Conservation (phyloP, 2,329 filamentous ascomycete genomes). For the Arthrobotrys conoides region DNA sequence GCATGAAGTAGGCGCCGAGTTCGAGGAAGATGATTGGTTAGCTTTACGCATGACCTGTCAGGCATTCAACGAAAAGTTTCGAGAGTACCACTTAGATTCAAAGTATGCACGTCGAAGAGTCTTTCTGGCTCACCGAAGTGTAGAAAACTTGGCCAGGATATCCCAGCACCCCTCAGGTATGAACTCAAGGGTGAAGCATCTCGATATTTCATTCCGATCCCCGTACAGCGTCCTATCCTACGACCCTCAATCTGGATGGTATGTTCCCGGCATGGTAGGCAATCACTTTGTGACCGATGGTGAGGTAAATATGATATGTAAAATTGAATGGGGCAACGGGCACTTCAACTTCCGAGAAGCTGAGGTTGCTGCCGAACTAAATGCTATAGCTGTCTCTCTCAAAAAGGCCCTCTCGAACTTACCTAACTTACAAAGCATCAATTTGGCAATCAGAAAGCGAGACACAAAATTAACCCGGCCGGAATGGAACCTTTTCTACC, state of each 20-base stretch:
- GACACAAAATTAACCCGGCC: background rate
- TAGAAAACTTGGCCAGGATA: conserved; percentile 28
- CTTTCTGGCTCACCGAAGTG: background rate
- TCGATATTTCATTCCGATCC: background rate
- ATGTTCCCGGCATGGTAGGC: too few species aligned
- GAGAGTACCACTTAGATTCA: conserved; percentile 18
- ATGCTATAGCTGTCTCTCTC: too few species aligned
- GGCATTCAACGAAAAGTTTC: background rate
- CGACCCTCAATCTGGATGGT: too few species aligned
- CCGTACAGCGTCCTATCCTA: background rate
- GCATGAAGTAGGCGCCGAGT: background rate
- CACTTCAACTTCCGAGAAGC: too few species aligned
- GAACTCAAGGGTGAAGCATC: conserved; percentile 8
- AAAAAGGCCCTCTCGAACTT: background rate
- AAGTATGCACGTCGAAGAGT: conserved; percentile 7
- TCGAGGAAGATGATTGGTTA: conserved; percentile 36
- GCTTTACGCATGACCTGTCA: conserved; percentile 37
- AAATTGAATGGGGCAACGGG: too few species aligned
- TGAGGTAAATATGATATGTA: too few species aligned
- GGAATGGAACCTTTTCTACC: conserved; percentile 29
- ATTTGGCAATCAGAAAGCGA: background rate
- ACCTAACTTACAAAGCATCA: conserved; percentile 12
- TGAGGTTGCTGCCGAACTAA: too few species aligned
- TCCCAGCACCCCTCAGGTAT: conserved; percentile 13
- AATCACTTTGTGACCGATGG: too few species aligned